Conservation (phyloP, 2,329 filamentous ascomycete species). For the Diaporthe sp. region DNA sequence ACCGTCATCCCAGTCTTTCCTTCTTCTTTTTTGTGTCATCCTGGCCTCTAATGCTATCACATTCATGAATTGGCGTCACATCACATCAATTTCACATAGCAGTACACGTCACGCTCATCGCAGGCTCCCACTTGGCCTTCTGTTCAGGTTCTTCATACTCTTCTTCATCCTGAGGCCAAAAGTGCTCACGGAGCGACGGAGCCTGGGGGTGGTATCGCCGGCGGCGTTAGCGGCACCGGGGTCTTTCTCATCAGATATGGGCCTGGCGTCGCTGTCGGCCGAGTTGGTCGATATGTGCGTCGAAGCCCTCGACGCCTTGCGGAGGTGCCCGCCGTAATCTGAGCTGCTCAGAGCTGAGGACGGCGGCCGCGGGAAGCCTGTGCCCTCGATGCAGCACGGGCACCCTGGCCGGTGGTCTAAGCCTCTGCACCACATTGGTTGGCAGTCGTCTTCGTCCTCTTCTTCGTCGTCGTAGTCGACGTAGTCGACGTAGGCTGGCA, state of each 20-base stretch:
- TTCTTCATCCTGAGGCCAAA: constrained; percentile 29
- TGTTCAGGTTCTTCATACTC: constrained; percentile 25
- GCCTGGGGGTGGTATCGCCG: background rate
- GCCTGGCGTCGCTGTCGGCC: background rate
- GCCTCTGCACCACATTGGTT: constrained; percentile 20
- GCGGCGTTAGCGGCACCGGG: background rate
- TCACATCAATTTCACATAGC: background rate
- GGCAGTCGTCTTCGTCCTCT: background rate
- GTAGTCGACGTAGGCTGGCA: background rate
- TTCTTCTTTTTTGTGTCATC: background rate
- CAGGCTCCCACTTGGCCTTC: constrained; percentile 1
- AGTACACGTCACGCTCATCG: background rate
- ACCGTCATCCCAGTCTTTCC: background rate
- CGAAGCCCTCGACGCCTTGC: constrained; percentile 7
- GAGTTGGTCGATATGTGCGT: background rate
- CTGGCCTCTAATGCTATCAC: background rate
- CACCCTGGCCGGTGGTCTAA: background rate
- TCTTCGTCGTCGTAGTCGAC: background rate
- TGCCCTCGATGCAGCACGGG: constrained; percentile 29
- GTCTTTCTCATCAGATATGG: background rate
- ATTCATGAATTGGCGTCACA: background rate
- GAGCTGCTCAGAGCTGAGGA: background rate
- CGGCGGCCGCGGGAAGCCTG: constrained; percentile 13
- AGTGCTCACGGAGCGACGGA: constrained; percentile 14
- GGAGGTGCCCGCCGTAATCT: background rate